Percentiles rank a stretch among this genome's conserved stretches.
phyloP scores from a whole-genome alignment of 106 monocot genomes.

The Narthecium ossifragum region DNA sequence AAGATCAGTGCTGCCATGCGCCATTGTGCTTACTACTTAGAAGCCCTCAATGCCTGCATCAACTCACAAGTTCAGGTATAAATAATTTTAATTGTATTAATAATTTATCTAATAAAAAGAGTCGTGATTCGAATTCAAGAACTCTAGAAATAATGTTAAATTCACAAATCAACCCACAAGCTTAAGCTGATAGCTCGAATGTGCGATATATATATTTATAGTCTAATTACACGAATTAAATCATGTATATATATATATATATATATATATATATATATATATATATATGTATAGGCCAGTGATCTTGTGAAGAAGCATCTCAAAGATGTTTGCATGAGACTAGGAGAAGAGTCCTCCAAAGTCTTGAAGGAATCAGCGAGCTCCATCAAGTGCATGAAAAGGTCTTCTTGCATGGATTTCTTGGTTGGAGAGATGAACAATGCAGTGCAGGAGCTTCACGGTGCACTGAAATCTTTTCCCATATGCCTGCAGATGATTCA shows the following conservation, averaged over 20 bases:
- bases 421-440: constrained; percentile 34
- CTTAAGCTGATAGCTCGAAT: too few species aligned
- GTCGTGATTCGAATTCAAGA: not conserved
- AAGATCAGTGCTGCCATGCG: constrained; percentile 32
- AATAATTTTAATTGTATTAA: not conserved
- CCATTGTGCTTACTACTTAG: constrained; percentile 31
- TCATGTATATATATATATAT: too few species aligned
- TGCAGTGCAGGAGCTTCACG: constrained; percentile 39
- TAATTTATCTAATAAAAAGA: not conserved
- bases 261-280: too few species aligned
- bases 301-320: constrained; percentile 27
- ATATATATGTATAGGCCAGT: constrained; percentile 19
- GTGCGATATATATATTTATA: too few species aligned
- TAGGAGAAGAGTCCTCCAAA: constrained; percentile 25
- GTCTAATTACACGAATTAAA: too few species aligned
- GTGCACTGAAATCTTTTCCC: constrained; percentile 13
- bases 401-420: constrained; percentile 18
- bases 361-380: constrained; percentile 38
- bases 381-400: constrained; percentile 34
- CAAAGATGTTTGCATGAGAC: constrained; percentile 25
- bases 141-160: not conserved
- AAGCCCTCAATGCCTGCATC: constrained; percentile 26
- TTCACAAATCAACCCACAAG: not conserved
- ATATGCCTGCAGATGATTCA: too few species aligned
- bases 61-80: constrained; percentile 5